Base-by-base conservation (phyloP, 306 rosid genomes). In the Clitoria ternatea region DNA sequence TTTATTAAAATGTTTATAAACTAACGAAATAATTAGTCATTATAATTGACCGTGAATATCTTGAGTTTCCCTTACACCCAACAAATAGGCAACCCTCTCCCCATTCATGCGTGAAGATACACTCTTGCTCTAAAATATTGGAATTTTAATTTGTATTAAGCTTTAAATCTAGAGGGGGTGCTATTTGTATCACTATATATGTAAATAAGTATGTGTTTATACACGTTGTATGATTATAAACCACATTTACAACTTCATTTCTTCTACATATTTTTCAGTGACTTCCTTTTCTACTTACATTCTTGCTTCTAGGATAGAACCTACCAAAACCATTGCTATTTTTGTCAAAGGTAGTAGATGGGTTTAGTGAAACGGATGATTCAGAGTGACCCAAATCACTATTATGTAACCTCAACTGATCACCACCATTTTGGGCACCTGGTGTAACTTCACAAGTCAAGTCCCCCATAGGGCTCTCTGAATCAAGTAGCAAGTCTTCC, bases 401-500 rank as follows among this genome's bases (percentile, higher is more conserved):
- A 4, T 36, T 67, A 27, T 64, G 75, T 44, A 81, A 39, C 35
- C 75, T 69, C 65, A 69, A 35, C 23, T 74, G 27, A 15, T 72
- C 81, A 23, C 9, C 42, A 15, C 52, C 79, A 60, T 65, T 66
- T 75, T 63, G 37, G 6, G 61, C 37, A 48, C 48, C 29, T 13
- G 6, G 56, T 37, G 23, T 52, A 48, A 32, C 84, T 15, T 69
- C 80, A 72, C 33, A 15, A 39, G 52, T 55, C 17, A 75, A 77
- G n/a, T n/a, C n/a, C 47, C 80, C 83, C 64, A 3, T 3, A 29
- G 83, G 74, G 49, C 49, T 66, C 69, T 79, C 85, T 7, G 86
- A 79, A 79, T 90, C 94, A 61, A 81, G 53, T 29, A 88, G 65
- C 61, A 86, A 74, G 61, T 88, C 95, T 62, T 90, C 97, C 49